A percentile compares a stretch with the other conserved stretches of the same genome.
Conservation (phyloP, 768 basidiomycete genomes). For the Russula sp. region DNA sequence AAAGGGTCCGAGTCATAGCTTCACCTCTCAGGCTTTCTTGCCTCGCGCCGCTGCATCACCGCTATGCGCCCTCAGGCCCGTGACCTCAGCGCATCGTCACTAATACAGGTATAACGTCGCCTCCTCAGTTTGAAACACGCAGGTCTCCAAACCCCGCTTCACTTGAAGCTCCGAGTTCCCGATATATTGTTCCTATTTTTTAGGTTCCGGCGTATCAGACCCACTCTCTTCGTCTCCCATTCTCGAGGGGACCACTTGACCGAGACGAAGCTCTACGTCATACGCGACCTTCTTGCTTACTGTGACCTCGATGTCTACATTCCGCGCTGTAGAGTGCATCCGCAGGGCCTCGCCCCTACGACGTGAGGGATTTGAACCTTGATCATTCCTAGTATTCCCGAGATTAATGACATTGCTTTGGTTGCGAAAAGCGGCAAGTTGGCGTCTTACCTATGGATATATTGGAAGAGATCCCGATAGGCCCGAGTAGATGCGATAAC, state of each 20-base stretch:
- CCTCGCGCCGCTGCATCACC: too few relatives aligned
- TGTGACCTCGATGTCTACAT: constrained; percentile 15
- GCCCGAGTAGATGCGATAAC: constrained; percentile 18
- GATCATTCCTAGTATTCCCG: constrained; percentile 3
- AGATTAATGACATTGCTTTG: not conserved
- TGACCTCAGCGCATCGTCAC: too few relatives aligned
- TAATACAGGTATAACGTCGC: too few relatives aligned
- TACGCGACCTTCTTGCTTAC: constrained; percentile 19
- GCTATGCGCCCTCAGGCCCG: too few relatives aligned
- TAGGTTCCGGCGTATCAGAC: not conserved
- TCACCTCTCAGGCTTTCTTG: too few relatives aligned
- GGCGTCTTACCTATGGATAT: constrained; percentile 9
- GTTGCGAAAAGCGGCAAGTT: not conserved
- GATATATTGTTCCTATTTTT: constrained; percentile 10
- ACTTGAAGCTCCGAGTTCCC: constrained; percentile 18
- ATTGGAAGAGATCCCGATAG: constrained; percentile 22
- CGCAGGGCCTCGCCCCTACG: constrained; percentile 6
- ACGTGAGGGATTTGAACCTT: not conserved
- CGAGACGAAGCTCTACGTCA: constrained; percentile 15
- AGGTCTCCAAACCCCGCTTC: constrained; percentile 18
- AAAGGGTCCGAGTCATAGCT: too few relatives aligned
- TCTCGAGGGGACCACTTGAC: not conserved
- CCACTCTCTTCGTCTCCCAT: not conserved
- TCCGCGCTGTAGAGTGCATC: not conserved
- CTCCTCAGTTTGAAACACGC: too few relatives aligned